Evolutionary conservation across 73 alveolate species (phyloP).

Genomic region (Paramecium primaurelia): DNA sequence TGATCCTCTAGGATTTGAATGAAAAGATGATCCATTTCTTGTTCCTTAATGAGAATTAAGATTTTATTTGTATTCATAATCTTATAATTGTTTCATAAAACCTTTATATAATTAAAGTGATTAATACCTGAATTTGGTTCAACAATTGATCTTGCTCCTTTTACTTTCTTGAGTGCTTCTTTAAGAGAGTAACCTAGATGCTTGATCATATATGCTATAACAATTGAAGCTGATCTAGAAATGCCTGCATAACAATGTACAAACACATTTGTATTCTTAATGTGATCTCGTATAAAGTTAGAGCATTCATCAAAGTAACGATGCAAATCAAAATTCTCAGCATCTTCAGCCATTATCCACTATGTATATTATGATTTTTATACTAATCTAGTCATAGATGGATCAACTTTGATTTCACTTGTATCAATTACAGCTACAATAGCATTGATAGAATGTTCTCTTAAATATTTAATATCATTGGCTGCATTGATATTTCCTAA

Average conservation of each 20-base stretch:
- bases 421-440: background rate
- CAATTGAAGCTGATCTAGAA: slow-evolving; percentile 70
- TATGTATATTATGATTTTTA: background rate
- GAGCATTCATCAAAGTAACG: slow-evolving; percentile 43
- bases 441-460: background rate
- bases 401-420: slow-evolving; percentile 9
- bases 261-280: slow-evolving; percentile 53
- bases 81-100: slow-evolving; percentile 72
- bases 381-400: background rate
- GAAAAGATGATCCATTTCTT: background rate
- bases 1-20: slow-evolving; percentile 34
- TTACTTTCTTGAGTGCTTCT: slow-evolving; percentile 68
- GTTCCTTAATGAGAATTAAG: background rate
- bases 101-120: background rate
- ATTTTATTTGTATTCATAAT: slow-evolving; percentile 51
- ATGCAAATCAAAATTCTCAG: background rate
- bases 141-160: slow-evolving; percentile 54
- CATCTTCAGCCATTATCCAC: slow-evolving; percentile 43
- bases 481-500: slow-evolving; percentile 23
- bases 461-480: background rate
- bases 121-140: slow-evolving; percentile 64
- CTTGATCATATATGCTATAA: slow-evolving; percentile 69
- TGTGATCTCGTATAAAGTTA: background rate
- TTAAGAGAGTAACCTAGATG: slow-evolving; percentile 29
- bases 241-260: slow-evolving; percentile 81